Conservation (phyloP, 148 eudicot genomes). For the Drosera capensis region DNA sequence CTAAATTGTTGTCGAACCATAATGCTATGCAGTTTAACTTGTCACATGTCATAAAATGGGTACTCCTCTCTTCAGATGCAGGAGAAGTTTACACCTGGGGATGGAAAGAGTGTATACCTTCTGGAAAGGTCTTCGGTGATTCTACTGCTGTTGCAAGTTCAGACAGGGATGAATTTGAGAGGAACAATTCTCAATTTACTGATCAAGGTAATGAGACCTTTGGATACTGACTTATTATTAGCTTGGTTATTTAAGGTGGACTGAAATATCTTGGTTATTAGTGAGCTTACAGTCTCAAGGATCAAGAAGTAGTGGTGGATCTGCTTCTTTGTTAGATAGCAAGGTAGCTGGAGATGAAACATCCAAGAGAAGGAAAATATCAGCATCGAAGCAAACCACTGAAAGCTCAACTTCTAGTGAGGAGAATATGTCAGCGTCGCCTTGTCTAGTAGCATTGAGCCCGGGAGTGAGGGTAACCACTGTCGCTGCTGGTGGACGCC, state of each 20-base stretch:
- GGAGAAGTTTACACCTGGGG: conserved; percentile 96
- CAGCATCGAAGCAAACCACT: conserved; percentile 53
- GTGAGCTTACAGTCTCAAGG: conserved; percentile 67
- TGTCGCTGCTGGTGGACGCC: conserved; percentile 99
- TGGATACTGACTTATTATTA: no score
- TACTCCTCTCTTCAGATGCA: conserved; percentile 20
- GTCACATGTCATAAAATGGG: not conserved
- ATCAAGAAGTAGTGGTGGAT: conserved; percentile 38
- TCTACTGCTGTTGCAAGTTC: conserved; percentile 28
- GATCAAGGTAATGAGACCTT: conserved; percentile 85
- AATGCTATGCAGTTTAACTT: not conserved
- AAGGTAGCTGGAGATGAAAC: conserved; percentile 57
- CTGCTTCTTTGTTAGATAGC: conserved; percentile 24
- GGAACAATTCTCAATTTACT: conserved; percentile 20
- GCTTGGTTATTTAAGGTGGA: conserved; percentile 6
- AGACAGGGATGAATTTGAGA: conserved; percentile 45
- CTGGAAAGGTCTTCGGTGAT: conserved; percentile 72
- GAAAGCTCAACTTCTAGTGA: conserved; percentile 59
- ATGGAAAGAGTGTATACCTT: conserved; percentile 96
- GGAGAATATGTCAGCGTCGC: conserved; percentile 65
- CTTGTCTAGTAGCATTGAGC: conserved; percentile 66
- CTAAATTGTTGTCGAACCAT: not conserved
- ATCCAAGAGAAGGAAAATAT: conserved; percentile 62
- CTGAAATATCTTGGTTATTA: conserved; percentile 24
- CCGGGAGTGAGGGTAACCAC: conserved; percentile 66